Evolutionary conservation across 768 basidiomycete genomes (phyloP).

Genomic region (Gautieria morchelliformis): DNA sequence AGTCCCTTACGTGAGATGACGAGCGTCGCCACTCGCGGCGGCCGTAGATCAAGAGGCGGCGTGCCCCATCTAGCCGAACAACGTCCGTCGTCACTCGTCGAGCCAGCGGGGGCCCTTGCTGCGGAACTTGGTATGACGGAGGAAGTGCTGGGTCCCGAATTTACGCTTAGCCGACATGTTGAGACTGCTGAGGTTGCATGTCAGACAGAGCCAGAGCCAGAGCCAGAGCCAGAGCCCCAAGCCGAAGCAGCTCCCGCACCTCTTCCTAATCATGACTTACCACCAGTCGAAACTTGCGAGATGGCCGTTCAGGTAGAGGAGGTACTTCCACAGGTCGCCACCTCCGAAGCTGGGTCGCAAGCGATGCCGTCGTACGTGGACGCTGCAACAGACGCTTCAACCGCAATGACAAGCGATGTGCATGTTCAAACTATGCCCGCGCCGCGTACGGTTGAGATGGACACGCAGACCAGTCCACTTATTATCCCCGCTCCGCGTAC

Average conservation of each 20-base stretch:
- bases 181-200: slow-evolving; percentile 55
- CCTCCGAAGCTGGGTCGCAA: background rate
- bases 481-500: slow-evolving; percentile 20
- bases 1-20: slow-evolving; percentile 43
- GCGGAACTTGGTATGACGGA: slow-evolving; percentile 43
- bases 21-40: background rate
- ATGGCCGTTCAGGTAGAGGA: slow-evolving; percentile 34
- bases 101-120: slow-evolving; percentile 62
- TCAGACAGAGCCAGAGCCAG: slow-evolving; percentile 47
- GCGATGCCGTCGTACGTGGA: slow-evolving; percentile 11
- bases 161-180: slow-evolving; percentile 7
- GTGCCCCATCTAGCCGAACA: slow-evolving; percentile 55
- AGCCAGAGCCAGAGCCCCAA: slow-evolving; percentile 19
- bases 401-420: slow-evolving; percentile 11
- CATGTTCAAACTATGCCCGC: slow-evolving; percentile 30
- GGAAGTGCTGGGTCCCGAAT: slow-evolving; percentile 25
- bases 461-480: no score
- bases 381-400: background rate
- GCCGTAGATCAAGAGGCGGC: slow-evolving; percentile 53
- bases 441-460: slow-evolving; percentile 20
- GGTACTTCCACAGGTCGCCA: background rate
- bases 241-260: slow-evolving; percentile 14
- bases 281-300: slow-evolving; percentile 18
- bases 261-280: background rate
- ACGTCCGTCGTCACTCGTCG: slow-evolving; percentile 61